Percentiles rank a stretch among this genome's conserved stretches.
These are phyloP conservation scores for Suillus lakei DNA, from an alignment of 768 basidiomycete genomes.

Conservation along the genomic window DNA sequence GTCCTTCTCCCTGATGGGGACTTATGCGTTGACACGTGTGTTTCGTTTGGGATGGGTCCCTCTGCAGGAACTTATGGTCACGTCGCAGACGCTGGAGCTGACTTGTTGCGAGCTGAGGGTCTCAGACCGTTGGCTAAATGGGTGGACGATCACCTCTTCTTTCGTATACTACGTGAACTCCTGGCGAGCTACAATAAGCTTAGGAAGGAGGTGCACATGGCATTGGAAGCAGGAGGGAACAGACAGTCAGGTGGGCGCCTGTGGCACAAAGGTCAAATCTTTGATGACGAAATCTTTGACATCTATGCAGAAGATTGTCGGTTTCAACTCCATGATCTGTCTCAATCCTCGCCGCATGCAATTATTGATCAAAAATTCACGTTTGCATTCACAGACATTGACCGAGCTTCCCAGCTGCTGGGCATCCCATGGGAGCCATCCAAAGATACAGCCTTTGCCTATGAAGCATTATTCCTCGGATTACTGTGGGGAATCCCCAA, in stretches of 20 bases:
- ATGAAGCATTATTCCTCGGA: too few species aligned
- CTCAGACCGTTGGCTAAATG: neutral
- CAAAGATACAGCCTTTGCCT: conserved; percentile 20
- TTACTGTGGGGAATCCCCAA: too few species aligned
- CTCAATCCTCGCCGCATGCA: conserved; percentile 12
- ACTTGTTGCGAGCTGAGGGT: neutral
- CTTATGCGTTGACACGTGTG: neutral
- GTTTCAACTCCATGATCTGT: too few species aligned
- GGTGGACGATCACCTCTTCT: conserved; percentile 7
- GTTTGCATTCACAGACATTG: conserved; percentile 21
- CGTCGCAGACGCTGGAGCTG: conserved; percentile 3
- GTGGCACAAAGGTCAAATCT: too few species aligned
- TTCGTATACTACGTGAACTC: conserved; percentile 23
- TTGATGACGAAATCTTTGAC: too few species aligned
- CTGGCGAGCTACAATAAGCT: conserved; percentile 31
- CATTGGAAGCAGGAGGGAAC: too few species aligned
- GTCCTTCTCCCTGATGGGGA: conserved; percentile 23
- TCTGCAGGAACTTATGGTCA: neutral
- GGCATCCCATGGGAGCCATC: conserved; percentile 10
- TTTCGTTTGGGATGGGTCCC: neutral
- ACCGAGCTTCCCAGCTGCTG: conserved; percentile 14
- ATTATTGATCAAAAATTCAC: neutral
- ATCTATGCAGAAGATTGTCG: too few species aligned
- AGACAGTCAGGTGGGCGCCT: too few species aligned
- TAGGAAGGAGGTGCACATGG: neutral